A percentile compares a stretch with the other conserved stretches of the same genome.
phyloP scores from a whole-genome alignment of 208 protist genomes.

The Wallacemonas sp. region DNA sequence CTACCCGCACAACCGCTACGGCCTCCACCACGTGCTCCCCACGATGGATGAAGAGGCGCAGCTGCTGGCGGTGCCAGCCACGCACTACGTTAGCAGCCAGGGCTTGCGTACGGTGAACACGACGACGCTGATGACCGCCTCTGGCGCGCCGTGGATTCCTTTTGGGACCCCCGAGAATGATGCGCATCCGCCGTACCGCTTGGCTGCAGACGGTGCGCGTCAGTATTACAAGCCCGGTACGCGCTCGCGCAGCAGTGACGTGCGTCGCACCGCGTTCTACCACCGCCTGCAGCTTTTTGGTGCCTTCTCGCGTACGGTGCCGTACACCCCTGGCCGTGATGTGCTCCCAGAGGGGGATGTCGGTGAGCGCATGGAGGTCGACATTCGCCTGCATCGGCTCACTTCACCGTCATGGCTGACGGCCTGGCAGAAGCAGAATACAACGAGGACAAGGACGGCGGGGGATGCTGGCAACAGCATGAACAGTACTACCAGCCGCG shows the following conservation, averaged over 20 bases:
- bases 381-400: conserved; percentile 2
- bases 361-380: conserved; percentile 8
- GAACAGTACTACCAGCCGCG: neutral
- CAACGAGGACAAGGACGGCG: neutral
- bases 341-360: neutral
- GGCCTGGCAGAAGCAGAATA: neutral
- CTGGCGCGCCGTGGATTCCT: neutral
- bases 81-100: conserved; percentile 12
- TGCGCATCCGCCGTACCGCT: neutral
- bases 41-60: conserved; percentile 21
- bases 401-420: neutral
- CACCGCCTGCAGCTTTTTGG: conserved; percentile 29
- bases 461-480: neutral
- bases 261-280: conserved; percentile 5
- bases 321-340: conserved; percentile 5
- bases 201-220: neutral
- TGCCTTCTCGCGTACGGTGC: conserved; percentile 26
- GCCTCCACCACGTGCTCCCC: conserved; percentile 30
- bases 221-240: conserved; percentile 5
- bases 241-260: conserved; percentile 1
- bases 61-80: conserved; percentile 20
- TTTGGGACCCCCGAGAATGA: neutral
- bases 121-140: conserved; percentile 6
- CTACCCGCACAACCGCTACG: conserved; percentile 24
- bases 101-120: conserved; percentile 39